A percentile compares a stretch with the other conserved stretches of the same genome.
These are phyloP conservation scores for Cladophialophora exuberans DNA, from an alignment of 2,329 filamentous ascomycete species.

Conservation along the genomic window DNA sequence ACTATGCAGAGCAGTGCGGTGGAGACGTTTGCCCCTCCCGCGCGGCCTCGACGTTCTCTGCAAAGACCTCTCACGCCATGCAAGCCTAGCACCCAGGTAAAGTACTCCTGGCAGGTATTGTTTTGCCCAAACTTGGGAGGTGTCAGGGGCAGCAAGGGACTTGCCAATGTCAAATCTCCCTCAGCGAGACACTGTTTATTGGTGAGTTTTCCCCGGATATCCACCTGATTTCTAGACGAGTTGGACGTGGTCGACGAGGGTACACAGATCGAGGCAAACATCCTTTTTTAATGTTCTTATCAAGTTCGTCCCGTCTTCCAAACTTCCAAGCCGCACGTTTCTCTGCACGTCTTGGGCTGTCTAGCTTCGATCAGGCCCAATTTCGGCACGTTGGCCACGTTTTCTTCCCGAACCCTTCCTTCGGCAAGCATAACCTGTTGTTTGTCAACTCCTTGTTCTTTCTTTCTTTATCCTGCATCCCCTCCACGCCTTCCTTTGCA, in stretches of 20 bases:
- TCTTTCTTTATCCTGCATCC: not conserved
- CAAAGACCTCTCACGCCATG: too few relatives aligned
- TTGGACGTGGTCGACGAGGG: not conserved
- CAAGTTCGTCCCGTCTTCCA: not conserved
- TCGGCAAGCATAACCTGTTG: constrained; percentile 11
- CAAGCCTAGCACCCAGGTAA: too few relatives aligned
- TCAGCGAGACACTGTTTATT: not conserved
- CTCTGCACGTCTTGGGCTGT: not conserved
- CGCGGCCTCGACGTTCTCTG: too few relatives aligned
- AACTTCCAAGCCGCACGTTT: not conserved
- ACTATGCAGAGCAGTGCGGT: too few relatives aligned
- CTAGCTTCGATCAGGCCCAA: constrained; percentile 1
- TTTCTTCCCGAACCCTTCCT: constrained; percentile 4
- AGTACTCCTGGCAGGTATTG: too few relatives aligned
- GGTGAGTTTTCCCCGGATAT: constrained; percentile 1
- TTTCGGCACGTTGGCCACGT: constrained; percentile 10
- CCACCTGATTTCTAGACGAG: not conserved
- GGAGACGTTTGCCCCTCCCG: too few relatives aligned
- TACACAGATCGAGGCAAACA: not conserved
- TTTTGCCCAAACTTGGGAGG: not conserved
- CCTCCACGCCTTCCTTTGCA: not conserved
- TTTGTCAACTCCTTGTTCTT: not conserved
- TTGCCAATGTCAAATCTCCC: constrained; percentile 5
- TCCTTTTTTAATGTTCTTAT: constrained; percentile 2
- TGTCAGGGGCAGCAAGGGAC: not conserved